A percentile compares a stretch with the other conserved stretches of the same genome.
These are phyloP conservation scores for Dioscorea alata DNA, from an alignment of 106 monocot genomes.

Conservation along the genomic window DNA sequence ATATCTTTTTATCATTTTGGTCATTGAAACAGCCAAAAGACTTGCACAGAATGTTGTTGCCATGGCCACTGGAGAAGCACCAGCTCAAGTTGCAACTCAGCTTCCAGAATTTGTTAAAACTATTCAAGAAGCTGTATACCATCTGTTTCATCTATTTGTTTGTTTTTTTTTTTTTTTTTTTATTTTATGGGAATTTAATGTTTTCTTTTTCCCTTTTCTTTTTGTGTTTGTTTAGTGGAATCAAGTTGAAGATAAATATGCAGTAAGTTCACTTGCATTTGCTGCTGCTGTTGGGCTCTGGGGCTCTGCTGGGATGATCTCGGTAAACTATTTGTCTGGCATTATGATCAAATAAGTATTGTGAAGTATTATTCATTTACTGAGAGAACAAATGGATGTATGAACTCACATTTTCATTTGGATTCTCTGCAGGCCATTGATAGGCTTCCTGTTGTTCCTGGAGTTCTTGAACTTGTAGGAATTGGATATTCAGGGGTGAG, in stretches of 20 bases:
- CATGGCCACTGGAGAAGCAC: constrained; percentile 49
- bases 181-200: neutral
- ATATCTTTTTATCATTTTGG: neutral
- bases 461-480: constrained; percentile 82
- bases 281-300: constrained; percentile 52
- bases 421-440: constrained; percentile 72
- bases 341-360: neutral
- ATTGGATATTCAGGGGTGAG: constrained; percentile 91
- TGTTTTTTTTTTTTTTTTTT: neutral
- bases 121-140: constrained; percentile 43
- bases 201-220: too few species aligned
- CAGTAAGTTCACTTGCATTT: constrained; percentile 44
- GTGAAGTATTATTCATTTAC: neutral
- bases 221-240: constrained; percentile 59
- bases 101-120: constrained; percentile 43
- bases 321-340: constrained; percentile 26
- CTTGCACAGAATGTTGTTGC: constrained; percentile 31
- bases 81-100: constrained; percentile 28
- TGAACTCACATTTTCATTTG: neutral
- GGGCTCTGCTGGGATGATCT: constrained; percentile 63
- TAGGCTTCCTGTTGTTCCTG: constrained; percentile 88
- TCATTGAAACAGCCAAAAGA: constrained; percentile 8
- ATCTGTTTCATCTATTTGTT: neutral
- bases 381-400: neutral
- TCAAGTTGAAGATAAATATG: constrained; percentile 83